A percentile compares a stretch with the other conserved stretches of the same genome.
Evolutionary conservation across 257 asterid genomes (phyloP).

Genomic region (Solanum pinnatisectum): DNA sequence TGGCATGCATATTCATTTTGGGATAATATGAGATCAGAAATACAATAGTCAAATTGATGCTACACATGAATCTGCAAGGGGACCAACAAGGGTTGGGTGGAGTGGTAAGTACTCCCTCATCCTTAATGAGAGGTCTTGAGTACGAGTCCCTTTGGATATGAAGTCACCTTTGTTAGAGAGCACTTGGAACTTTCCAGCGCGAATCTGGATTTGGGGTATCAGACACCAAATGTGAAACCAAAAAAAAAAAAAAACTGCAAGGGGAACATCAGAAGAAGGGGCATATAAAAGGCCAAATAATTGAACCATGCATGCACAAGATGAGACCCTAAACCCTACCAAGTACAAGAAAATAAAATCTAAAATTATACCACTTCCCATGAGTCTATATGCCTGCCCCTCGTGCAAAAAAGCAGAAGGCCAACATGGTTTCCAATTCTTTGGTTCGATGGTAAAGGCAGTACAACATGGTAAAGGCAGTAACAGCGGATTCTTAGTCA

Average conservation of each 20-base stretch:
- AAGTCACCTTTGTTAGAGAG: background rate
- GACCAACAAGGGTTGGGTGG: background rate
- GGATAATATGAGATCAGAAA: background rate
- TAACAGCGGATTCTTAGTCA: background rate
- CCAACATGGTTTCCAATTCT: conserved; percentile 37
- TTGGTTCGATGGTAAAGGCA: background rate
- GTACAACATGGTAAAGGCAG: background rate
- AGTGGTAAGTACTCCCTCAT: background rate
- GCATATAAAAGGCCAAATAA: background rate
- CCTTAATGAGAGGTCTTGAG: background rate
- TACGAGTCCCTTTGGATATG: background rate
- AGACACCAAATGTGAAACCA: background rate
- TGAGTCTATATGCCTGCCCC: background rate
- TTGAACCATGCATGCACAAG: background rate
- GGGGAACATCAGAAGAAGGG: background rate
- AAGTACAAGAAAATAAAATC: background rate
- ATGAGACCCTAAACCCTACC: background rate
- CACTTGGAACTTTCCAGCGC: background rate
- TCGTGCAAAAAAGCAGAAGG: background rate
- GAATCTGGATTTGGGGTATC: background rate
- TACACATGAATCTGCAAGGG: background rate
- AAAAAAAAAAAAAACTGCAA: background rate
- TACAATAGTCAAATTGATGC: background rate
- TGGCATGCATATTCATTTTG: background rate
- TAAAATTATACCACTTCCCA: background rate